Conservation (phyloP, 108 stramenopile species). For the Cyclotella cryptica region DNA sequence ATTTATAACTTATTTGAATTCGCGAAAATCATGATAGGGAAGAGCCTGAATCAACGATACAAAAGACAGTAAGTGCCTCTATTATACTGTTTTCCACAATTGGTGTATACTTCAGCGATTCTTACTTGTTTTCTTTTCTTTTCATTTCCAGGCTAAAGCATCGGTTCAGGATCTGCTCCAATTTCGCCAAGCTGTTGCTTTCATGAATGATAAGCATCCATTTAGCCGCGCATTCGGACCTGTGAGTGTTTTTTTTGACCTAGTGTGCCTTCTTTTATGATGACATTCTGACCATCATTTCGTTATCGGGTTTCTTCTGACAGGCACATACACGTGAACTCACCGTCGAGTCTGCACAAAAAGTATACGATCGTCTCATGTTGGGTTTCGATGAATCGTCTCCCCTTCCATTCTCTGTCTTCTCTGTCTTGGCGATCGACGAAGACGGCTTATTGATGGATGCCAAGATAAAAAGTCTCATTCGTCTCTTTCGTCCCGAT, state of each 20-base stretch:
- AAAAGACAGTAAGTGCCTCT: constrained; percentile 24
- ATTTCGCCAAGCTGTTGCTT: constrained; percentile 67
- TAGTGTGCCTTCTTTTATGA: not conserved
- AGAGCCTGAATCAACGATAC: constrained; percentile 53
- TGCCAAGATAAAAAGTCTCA: constrained; percentile 60
- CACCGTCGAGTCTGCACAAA: constrained; percentile 65
- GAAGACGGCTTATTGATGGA: constrained; percentile 48
- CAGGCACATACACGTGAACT: constrained; percentile 61
- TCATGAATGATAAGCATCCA: constrained; percentile 69
- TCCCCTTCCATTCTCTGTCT: constrained; percentile 60
- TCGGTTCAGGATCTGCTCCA: constrained; percentile 67
- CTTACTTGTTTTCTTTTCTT: not conserved
- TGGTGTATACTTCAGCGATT: not conserved
- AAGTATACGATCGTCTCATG: constrained; percentile 58
- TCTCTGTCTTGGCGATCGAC: constrained; percentile 52
- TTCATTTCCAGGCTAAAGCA: constrained; percentile 32
- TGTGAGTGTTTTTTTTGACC: constrained; percentile 7
- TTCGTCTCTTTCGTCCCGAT: constrained; percentile 70
- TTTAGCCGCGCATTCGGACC: constrained; percentile 72
- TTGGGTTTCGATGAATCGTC: constrained; percentile 28
- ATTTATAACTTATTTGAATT: not conserved
- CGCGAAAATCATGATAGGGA: constrained; percentile 33
- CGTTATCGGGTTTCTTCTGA: not conserved
- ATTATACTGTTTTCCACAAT: not conserved
- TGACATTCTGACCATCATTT: not conserved